These are phyloP conservation scores for Arthrinium puccinioides DNA, from an alignment of 2,329 filamentous ascomycete genomes.

Conservation along the genomic window DNA sequence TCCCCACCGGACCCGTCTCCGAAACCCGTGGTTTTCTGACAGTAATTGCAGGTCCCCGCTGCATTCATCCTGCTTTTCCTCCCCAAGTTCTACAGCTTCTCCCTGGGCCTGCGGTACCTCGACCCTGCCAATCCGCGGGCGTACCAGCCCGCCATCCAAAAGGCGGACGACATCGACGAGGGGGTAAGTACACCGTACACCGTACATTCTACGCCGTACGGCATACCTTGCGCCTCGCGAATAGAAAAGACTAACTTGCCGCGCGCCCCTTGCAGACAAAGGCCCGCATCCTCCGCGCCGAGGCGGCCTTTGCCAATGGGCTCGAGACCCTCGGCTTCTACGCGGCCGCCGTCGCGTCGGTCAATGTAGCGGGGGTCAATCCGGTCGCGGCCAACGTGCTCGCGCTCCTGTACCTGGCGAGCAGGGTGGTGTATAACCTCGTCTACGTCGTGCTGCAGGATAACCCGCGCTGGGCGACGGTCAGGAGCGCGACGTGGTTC, in stretches of 20 bases:
- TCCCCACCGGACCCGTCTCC: neutral
- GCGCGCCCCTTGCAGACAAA: slow-evolving; percentile 4
- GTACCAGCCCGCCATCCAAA: slow-evolving; percentile 8
- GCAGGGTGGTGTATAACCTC: slow-evolving; percentile 7
- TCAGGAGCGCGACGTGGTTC: slow-evolving; percentile 8
- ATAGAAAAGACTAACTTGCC: too few species aligned
- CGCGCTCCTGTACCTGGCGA: slow-evolving; percentile 7
- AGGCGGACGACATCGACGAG: slow-evolving; percentile 8
- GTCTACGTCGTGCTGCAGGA: slow-evolving; percentile 11
- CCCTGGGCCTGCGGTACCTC: slow-evolving; percentile 6
- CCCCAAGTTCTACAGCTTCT: slow-evolving; percentile 10
- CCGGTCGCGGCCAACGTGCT: slow-evolving; percentile 6
- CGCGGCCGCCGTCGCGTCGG: slow-evolving; percentile 7
- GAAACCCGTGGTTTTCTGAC: neutral
- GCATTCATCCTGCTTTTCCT: slow-evolving; percentile 10
- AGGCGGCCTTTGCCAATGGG: slow-evolving; percentile 10
- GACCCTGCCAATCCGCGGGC: slow-evolving; percentile 7
- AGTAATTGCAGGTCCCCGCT: slow-evolving; percentile 6
- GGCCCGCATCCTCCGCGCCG: slow-evolving; percentile 9
- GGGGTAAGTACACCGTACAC: too few species aligned
- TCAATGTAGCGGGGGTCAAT: slow-evolving; percentile 5
- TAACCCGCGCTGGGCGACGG: slow-evolving; percentile 8
- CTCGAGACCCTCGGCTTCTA: slow-evolving; percentile 10
- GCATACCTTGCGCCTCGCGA: too few species aligned
- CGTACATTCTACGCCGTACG: too few species aligned